Evolutionary conservation across 2,329 filamentous ascomycete species (phyloP).

Genomic region (Aspergillus tamarii): DNA sequence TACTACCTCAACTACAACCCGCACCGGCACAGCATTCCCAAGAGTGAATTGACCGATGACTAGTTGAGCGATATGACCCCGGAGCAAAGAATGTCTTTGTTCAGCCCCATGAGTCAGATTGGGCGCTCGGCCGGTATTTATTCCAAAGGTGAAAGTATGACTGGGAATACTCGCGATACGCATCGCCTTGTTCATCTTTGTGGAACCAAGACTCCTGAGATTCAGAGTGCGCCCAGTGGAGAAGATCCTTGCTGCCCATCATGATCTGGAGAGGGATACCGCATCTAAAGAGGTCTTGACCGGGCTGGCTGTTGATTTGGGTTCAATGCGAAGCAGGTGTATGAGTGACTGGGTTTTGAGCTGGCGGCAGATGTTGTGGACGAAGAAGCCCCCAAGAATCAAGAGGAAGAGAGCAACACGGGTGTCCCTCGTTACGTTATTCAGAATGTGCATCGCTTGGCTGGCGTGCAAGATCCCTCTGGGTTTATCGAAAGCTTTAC

Average conservation of each 20-base stretch:
- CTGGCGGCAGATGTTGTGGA: conserved; percentile 42
- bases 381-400: conserved; percentile 36
- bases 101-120: conserved; percentile 25
- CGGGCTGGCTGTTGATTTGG: conserved; percentile 25
- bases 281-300: conserved; percentile 26
- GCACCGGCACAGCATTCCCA: conserved; percentile 9
- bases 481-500: background rate
- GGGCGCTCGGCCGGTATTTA: conserved; percentile 37
- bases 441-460: background rate
- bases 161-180: conserved; percentile 40
- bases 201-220: conserved; percentile 4
- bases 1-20: conserved; percentile 41
- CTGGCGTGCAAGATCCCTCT: background rate
- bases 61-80: conserved; percentile 28
- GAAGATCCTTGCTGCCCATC: conserved; percentile 32
- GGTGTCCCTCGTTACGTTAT: conserved; percentile 16
- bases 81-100: conserved; percentile 31
- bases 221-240: conserved; percentile 27
- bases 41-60: conserved; percentile 18
- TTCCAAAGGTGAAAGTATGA: conserved; percentile 37
- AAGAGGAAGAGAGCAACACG: conserved; percentile 7
- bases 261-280: conserved; percentile 37
- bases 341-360: conserved; percentile 13
- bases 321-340: conserved; percentile 19
- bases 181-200: conserved; percentile 38